Percentiles rank a stretch among this genome's conserved stretches.
These are phyloP conservation scores for Dictyostelium intermedium DNA, from an alignment of 78 protist genomes.

Conservation along the genomic window DNA sequence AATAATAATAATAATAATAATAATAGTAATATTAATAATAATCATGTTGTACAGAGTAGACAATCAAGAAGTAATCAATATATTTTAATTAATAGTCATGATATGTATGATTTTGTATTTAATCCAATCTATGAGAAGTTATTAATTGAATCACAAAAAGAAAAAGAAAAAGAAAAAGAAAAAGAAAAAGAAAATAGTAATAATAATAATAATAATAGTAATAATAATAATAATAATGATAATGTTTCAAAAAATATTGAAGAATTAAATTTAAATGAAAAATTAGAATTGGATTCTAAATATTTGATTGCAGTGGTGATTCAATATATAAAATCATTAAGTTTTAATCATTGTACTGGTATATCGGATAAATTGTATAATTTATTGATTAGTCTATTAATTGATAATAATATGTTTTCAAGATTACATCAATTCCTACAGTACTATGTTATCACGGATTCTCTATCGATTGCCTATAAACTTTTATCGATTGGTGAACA, in stretches of 20 bases:
- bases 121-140: conserved; percentile 53
- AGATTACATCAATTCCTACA: conserved; percentile 78
- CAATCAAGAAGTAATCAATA: conserved; percentile 23
- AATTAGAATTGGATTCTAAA: conserved; percentile 13
- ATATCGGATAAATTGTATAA: conserved; percentile 27
- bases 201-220: background rate
- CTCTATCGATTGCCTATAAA: conserved; percentile 52
- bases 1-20: background rate
- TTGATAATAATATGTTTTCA: conserved; percentile 64
- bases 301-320: conserved; percentile 53
- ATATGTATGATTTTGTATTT: conserved; percentile 58
- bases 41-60: background rate
- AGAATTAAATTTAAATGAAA: background rate
- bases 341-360: conserved; percentile 15
- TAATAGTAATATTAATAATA: background rate
- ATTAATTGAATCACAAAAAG: background rate
- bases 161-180: background rate
- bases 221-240: background rate
- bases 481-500: conserved; percentile 47
- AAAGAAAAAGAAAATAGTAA: background rate
- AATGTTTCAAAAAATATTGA: background rate
- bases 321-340: conserved; percentile 65
- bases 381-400: conserved; percentile 51
- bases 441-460: conserved; percentile 62
- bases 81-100: conserved; percentile 56